Percentiles rank a stretch among this genome's conserved stretches.
Evolutionary conservation across 306 rosid genomes (phyloP).

Genomic region (Cicer yamashitae): DNA sequence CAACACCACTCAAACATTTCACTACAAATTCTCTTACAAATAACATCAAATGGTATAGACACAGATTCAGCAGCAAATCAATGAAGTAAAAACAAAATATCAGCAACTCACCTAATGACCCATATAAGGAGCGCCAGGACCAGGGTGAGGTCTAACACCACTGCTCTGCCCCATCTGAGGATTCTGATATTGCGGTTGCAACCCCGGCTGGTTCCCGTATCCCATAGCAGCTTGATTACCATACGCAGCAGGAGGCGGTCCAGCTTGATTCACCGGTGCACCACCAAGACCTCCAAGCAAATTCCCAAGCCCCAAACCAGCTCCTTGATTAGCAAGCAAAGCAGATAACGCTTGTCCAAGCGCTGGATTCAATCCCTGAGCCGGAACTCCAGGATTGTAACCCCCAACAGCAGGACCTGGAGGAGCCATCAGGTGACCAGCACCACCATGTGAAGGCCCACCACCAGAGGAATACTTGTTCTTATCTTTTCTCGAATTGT

Average conservation of each 20-base stretch:
- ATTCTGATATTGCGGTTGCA: constrained; percentile 72
- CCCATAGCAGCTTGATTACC: constrained; percentile 60
- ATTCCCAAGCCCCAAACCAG: constrained; percentile 70
- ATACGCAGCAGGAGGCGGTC: constrained; percentile 59
- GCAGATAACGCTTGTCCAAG: constrained; percentile 72
- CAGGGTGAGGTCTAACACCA: constrained; percentile 71
- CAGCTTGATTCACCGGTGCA: constrained; percentile 58
- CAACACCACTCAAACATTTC: not conserved
- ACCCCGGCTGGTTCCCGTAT: constrained; percentile 65
- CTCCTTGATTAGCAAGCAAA: constrained; percentile 69
- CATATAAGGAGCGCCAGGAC: constrained; percentile 73
- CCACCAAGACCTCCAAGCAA: constrained; percentile 71
- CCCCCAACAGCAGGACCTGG: constrained; percentile 62
- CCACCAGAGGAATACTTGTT: constrained; percentile 56
- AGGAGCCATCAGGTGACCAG: constrained; percentile 64
- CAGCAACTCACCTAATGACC: constrained; percentile 69
- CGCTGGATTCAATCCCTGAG: constrained; percentile 61
- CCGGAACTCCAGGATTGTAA: constrained; percentile 56
- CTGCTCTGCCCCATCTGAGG: constrained; percentile 73
- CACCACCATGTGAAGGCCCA: constrained; percentile 49
- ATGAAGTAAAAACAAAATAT: not conserved
- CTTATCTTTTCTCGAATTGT: constrained; percentile 62
- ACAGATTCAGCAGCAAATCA: not conserved
- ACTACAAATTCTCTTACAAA: not conserved
- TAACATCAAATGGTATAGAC: not conserved